Percentiles rank a stretch among this genome's conserved stretches.
Conservation (phyloP, 306 rosid species). For the Quercus parvula region DNA sequence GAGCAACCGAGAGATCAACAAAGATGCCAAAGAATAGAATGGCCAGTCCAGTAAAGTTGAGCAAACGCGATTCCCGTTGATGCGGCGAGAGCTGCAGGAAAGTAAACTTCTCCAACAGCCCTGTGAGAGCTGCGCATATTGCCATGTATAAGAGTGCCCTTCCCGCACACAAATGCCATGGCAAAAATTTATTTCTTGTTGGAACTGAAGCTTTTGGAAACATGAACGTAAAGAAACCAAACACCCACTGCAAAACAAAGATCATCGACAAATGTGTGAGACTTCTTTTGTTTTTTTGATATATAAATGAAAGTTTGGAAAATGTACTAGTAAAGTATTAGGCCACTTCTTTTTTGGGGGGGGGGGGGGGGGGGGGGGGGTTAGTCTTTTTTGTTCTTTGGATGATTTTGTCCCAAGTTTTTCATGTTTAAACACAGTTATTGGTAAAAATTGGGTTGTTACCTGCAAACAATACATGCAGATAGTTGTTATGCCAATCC, state of each 20-base stretch:
- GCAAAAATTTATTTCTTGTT: constrained; percentile 18
- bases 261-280: background rate
- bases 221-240: constrained; percentile 51
- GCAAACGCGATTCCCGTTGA: constrained; percentile 28
- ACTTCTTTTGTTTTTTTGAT: background rate
- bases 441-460: background rate
- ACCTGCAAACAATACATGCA: constrained; percentile 71
- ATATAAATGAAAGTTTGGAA: too few relatives aligned
- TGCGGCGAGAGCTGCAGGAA: constrained; percentile 12
- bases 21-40: constrained; percentile 76
- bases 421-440: background rate
- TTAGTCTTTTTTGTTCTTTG: background rate
- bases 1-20: constrained; percentile 46
- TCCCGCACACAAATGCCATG: constrained; percentile 65
- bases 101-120: constrained; percentile 54
- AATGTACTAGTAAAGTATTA: too few relatives aligned
- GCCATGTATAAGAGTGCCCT: constrained; percentile 70
- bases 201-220: constrained; percentile 9
- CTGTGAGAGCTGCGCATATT: constrained; percentile 71
- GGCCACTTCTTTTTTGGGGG: too few relatives aligned
- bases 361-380: too few relatives aligned
- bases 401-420: background rate
- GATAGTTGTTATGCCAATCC: constrained; percentile 78
- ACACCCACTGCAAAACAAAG: constrained; percentile 53
- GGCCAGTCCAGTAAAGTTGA: constrained; percentile 60